Conservation (phyloP, 495 filamentous ascomycete species). For the Chaetomium fimeti region DNA sequence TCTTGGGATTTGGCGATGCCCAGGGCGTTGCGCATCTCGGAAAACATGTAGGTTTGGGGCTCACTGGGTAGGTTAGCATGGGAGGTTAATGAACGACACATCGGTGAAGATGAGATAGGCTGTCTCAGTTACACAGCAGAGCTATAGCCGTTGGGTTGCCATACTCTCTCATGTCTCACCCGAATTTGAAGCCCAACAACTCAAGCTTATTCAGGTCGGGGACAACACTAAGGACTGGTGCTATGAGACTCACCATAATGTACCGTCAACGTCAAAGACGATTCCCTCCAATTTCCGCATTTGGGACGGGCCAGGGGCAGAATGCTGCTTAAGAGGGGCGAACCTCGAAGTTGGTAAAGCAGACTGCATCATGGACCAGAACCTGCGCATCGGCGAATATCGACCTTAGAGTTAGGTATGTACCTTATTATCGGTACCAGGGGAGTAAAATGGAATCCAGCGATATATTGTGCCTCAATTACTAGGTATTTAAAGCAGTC, state of each 20-base stretch:
- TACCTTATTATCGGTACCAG: background rate
- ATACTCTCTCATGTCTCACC: background rate
- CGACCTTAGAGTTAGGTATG: no score
- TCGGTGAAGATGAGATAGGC: no score
- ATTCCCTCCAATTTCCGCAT: slow-evolving; percentile 69
- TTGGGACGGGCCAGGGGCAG: slow-evolving; percentile 25
- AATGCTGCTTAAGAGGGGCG: slow-evolving; percentile 33
- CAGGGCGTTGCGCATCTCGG: slow-evolving; percentile 68
- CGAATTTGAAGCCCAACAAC: background rate
- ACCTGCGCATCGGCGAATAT: slow-evolving; percentile 30
- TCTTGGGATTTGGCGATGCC: slow-evolving; percentile 67
- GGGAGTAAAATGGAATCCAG: background rate
- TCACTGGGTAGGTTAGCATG: slow-evolving; percentile 50
- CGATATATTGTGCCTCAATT: background rate
- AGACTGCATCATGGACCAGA: slow-evolving; percentile 40
- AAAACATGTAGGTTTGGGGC: slow-evolving; percentile 95
- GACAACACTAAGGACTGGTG: background rate
- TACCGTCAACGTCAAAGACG: slow-evolving; percentile 95
- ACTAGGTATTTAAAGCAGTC: no score
- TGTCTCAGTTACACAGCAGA: no score
- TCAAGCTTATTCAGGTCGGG: background rate
- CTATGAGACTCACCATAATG: slow-evolving; percentile 70
- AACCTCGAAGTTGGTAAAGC: slow-evolving; percentile 30
- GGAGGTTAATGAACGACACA: background rate
- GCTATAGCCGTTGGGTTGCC: no score